phyloP scores from a whole-genome alignment of 768 basidiomycete species.

The Naganishia onofrii region DNA sequence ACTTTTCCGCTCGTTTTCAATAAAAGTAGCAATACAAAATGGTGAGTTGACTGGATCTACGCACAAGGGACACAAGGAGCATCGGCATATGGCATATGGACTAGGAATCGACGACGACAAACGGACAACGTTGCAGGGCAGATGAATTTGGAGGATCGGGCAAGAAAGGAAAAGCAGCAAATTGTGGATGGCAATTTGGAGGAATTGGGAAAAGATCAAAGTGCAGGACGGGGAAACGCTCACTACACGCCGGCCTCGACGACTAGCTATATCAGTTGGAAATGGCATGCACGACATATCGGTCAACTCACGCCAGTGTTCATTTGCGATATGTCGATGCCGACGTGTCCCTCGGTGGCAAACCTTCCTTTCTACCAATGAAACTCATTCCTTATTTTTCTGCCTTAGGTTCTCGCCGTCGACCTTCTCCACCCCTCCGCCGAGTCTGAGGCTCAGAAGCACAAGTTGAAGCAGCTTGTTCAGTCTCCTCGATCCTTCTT shows the following conservation, averaged over 20 bases:
- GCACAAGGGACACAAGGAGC: neutral
- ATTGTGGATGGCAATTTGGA: neutral
- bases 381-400: neutral
- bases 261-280: neutral
- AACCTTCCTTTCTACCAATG: neutral
- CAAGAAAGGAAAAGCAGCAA: neutral
- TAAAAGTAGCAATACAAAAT: slow-evolving; percentile 26
- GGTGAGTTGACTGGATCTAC: slow-evolving; percentile 1
- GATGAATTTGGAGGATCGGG: neutral
- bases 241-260: neutral
- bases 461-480: slow-evolving; percentile 99
- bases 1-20: slow-evolving; percentile 28
- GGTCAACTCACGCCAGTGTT: neutral
- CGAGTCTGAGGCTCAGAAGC: slow-evolving; percentile 79
- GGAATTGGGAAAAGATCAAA: neutral
- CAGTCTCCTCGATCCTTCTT: slow-evolving; percentile 98
- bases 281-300: neutral
- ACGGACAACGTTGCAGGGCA: neutral
- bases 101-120: neutral
- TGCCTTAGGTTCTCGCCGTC: slow-evolving; percentile 79
- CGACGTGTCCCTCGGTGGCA: neutral
- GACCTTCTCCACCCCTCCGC: slow-evolving; percentile 95
- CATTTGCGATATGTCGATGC: neutral
- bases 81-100: slow-evolving; percentile 12
- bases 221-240: neutral